Conservation (phyloP, 2,329 filamentous ascomycete species). For the Hymenotorrendiella dingleyae region DNA sequence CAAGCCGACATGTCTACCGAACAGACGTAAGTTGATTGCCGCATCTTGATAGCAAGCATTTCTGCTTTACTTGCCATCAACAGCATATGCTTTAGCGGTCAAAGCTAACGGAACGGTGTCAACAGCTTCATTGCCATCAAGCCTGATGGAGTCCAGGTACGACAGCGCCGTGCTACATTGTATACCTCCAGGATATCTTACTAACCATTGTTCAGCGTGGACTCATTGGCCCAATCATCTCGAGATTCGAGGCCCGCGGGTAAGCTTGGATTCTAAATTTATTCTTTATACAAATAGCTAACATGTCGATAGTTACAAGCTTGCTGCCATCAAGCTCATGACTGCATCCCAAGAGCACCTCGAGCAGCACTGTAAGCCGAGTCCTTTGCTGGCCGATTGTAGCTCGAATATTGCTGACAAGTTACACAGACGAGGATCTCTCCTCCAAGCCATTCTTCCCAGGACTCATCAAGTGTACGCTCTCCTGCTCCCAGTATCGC, state of each 20-base stretch:
- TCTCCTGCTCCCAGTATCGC: conserved; percentile 11
- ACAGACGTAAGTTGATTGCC: conserved; percentile 77
- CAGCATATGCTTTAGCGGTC: conserved; percentile 19
- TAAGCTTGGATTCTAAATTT: conserved; percentile 40
- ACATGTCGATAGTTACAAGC: conserved; percentile 71
- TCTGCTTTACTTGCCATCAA: background rate
- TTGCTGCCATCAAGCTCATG: conserved; percentile 93
- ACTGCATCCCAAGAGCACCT: conserved; percentile 89
- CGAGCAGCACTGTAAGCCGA: conserved; percentile 80
- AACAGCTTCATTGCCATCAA: conserved; percentile 99
- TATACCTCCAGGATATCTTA: conserved; percentile 1
- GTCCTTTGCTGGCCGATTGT: too few relatives aligned
- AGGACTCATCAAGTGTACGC: conserved; percentile 84
- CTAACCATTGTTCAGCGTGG: conserved; percentile 61
- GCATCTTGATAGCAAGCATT: too few relatives aligned
- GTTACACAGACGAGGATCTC: conserved; percentile 76
- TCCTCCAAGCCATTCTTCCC: conserved; percentile 94
- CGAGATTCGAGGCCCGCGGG: conserved; percentile 95
- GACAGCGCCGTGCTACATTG: conserved; percentile 21
- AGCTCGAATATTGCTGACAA: too few relatives aligned
- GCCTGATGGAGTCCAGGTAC: conserved; percentile 98
- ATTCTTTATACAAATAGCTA: conserved; percentile 3
- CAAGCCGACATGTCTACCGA: conserved; percentile 64
- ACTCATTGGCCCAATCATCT: conserved; percentile 95
- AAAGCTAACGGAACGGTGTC: conserved; percentile 27